Percentiles rank a stretch among this genome's conserved stretches.
Conservation (phyloP, 306 rosid species). For the Fragaria iinumae region DNA sequence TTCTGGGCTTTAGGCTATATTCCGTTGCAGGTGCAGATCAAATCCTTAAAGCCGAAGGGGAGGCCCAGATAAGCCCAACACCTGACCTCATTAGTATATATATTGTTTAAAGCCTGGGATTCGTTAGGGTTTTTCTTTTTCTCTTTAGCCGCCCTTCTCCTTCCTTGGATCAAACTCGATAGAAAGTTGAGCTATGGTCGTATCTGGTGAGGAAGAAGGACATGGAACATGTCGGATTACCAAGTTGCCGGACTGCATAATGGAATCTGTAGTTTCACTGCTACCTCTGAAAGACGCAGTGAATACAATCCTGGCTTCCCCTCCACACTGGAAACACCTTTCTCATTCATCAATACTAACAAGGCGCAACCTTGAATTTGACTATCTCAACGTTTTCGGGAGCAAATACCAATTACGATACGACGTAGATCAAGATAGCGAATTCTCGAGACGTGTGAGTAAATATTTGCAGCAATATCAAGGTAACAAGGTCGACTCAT, state of each 20-base stretch:
- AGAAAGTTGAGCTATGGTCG: not conserved
- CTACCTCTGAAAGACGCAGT: not conserved
- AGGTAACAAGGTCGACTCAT: not conserved
- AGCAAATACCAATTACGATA: not conserved
- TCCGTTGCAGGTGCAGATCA: no score
- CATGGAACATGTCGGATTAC: not conserved
- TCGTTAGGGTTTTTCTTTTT: not conserved
- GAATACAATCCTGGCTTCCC: not conserved
- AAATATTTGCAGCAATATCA: not conserved
- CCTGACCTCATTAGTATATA: no score
- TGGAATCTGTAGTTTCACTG: not conserved
- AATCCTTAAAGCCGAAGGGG: no score
- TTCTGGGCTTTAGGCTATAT: no score
- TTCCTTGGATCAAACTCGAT: not conserved
- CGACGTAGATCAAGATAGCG: not conserved
- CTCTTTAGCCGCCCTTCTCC: no score
- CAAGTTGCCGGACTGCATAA: not conserved
- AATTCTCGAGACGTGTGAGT: not conserved
- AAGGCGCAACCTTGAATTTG: not conserved
- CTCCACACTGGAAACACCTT: not conserved
- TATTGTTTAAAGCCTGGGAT: not conserved
- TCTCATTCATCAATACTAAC: not conserved
- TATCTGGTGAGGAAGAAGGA: not conserved
- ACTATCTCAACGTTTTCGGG: not conserved
- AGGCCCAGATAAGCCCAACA: no score